Conservation (phyloP, 768 basidiomycete genomes). For the Harrya chromipes region DNA sequence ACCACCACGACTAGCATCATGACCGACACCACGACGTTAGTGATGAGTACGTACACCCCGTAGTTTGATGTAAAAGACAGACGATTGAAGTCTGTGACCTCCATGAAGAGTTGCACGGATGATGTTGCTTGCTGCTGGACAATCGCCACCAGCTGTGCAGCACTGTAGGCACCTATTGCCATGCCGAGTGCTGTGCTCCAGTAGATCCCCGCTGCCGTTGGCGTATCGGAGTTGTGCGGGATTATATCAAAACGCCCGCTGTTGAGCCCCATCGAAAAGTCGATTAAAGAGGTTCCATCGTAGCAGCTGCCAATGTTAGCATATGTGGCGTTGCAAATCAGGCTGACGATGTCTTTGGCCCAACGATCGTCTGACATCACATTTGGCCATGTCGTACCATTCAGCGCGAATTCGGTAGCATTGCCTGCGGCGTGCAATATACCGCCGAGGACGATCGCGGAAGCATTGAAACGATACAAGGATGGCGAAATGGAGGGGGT, state of each 20-base stretch:
- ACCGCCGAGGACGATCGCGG: slow-evolving; percentile 5
- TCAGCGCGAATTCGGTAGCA: slow-evolving; percentile 8
- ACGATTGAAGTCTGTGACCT: neutral
- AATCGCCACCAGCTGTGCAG: neutral
- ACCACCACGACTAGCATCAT: slow-evolving; percentile 2
- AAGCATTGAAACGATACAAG: slow-evolving; percentile 10
- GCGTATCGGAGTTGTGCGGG: too few relatives aligned
- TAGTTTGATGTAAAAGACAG: neutral
- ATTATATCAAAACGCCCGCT: too few relatives aligned
- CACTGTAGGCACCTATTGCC: slow-evolving; percentile 10
- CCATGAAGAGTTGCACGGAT: neutral
- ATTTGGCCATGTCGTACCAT: slow-evolving; percentile 16
- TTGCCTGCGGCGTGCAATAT: slow-evolving; percentile 6
- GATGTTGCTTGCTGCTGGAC: too few relatives aligned
- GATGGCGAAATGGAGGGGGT: neutral
- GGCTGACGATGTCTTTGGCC: slow-evolving; percentile 15
- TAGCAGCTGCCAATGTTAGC: neutral
- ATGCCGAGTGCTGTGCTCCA: slow-evolving; percentile 8
- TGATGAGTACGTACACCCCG: slow-evolving; percentile 1
- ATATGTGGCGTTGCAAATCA: slow-evolving; percentile 10
- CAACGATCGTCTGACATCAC: slow-evolving; percentile 11
- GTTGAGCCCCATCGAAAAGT: slow-evolving; percentile 5
- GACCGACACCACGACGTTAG: slow-evolving; percentile 1
- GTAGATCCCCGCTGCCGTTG: neutral
- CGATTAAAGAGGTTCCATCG: neutral